Percentiles rank a stretch among this genome's conserved stretches.
Evolutionary conservation across 2,329 filamentous ascomycete genomes (phyloP).

Genomic region (Thermothelomyces thermophilus): DNA sequence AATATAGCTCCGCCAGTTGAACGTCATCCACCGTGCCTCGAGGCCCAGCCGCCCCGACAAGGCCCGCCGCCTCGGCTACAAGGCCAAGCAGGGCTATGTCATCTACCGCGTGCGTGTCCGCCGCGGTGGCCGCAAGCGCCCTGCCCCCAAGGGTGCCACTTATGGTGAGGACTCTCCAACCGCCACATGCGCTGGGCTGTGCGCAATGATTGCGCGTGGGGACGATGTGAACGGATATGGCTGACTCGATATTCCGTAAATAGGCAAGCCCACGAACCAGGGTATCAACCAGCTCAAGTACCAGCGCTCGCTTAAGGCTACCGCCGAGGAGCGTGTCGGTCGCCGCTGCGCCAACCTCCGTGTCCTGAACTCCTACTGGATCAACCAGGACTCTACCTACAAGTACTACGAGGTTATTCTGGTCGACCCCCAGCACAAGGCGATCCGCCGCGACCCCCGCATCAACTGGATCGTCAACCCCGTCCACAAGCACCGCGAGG

Average conservation of each 20-base stretch:
- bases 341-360: constrained; percentile 98
- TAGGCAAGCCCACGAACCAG: constrained; percentile 99
- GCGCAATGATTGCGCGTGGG: constrained; percentile 2
- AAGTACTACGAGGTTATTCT: constrained; percentile 99
- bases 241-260: constrained; percentile 6
- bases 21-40: constrained; percentile 98
- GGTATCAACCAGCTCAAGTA: constrained; percentile 99
- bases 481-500: constrained; percentile 99
- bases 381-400: constrained; percentile 99
- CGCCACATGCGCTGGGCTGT: not conserved
- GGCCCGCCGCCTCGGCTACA: constrained; percentile 99
- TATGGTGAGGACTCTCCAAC: constrained; percentile 62
- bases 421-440: constrained; percentile 99
- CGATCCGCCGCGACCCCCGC: constrained; percentile 95
- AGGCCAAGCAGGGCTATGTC: constrained; percentile 99
- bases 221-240: not conserved
- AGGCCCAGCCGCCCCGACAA: constrained; percentile 98
- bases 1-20: constrained; percentile 99
- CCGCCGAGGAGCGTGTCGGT: constrained; percentile 99
- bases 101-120: constrained; percentile 99
- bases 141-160: constrained; percentile 94
- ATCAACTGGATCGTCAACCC: constrained; percentile 99
- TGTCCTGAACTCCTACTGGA: constrained; percentile 99
- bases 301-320: constrained; percentile 96
- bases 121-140: constrained; percentile 97